These are phyloP conservation scores for Drechslerella stenobrocha DNA, from an alignment of 2,329 filamentous ascomycete species.

Conservation along the genomic window DNA sequence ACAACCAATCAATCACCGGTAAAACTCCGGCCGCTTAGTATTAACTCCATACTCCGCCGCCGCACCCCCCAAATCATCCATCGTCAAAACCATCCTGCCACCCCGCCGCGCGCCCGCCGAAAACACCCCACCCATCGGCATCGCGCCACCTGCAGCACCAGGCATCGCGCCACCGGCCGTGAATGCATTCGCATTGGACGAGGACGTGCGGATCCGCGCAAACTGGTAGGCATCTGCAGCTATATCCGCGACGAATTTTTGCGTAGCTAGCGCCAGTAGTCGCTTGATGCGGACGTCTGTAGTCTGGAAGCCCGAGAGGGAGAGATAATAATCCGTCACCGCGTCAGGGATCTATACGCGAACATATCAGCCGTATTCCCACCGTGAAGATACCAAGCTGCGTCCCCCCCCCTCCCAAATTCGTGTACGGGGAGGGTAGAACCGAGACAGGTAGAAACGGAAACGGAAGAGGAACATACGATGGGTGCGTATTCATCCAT, in stretches of 20 bases:
- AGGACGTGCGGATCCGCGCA: constrained; percentile 88
- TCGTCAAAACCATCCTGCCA: constrained; percentile 90
- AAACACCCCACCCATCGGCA: constrained; percentile 62
- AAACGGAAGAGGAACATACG: constrained; percentile 63
- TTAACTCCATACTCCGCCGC: constrained; percentile 98
- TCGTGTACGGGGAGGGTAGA: too few species aligned
- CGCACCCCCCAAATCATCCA: constrained; percentile 98
- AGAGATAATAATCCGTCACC: constrained; percentile 97
- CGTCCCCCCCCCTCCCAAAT: neutral
- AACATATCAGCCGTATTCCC: neutral
- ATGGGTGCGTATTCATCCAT: constrained; percentile 99
- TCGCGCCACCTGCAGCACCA: constrained; percentile 61
- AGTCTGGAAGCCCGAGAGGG: constrained; percentile 87
- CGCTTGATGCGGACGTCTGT: constrained; percentile 88
- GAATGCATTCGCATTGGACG: constrained; percentile 76
- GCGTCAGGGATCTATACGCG: constrained; percentile 82
- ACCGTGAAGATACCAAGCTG: neutral
- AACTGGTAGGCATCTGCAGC: constrained; percentile 98
- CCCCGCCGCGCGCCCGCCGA: constrained; percentile 81
- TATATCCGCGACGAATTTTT: constrained; percentile 98
- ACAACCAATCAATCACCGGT: constrained; percentile 63
- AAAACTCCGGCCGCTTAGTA: constrained; percentile 96
- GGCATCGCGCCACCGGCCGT: constrained; percentile 65
- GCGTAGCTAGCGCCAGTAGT: constrained; percentile 92
- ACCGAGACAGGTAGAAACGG: too few species aligned